Evolutionary conservation across 2,329 filamentous ascomycete genomes (phyloP).

Genomic region (Colletotrichum tropicale): DNA sequence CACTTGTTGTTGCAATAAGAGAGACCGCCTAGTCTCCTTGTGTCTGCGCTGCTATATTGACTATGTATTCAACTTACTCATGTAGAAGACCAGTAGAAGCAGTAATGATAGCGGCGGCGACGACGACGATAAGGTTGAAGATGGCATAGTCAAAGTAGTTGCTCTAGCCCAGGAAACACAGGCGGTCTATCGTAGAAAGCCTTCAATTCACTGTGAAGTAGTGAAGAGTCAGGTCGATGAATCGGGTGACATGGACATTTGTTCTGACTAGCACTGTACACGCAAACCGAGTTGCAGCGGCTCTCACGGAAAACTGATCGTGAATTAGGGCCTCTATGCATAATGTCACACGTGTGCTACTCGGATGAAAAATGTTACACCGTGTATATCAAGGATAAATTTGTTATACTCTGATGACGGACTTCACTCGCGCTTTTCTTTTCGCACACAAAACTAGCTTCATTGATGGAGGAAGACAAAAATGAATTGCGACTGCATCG

Average conservation of each 20-base stretch:
- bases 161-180: no score
- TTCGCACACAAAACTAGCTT: slow-evolving; percentile 1
- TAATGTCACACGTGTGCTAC: background rate
- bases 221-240: background rate
- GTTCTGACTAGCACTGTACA: background rate
- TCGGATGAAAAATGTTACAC: background rate
- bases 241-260: background rate
- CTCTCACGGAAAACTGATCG: background rate
- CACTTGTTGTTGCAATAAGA: background rate
- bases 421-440: background rate
- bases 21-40: no score
- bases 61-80: no score
- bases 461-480: background rate
- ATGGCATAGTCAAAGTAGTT: no score
- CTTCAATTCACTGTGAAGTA: background rate
- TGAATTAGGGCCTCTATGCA: background rate
- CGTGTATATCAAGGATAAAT: background rate
- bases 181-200: background rate
- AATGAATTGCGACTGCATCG: background rate
- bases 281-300: background rate
- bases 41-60: no score
- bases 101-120: no score
- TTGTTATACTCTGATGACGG: background rate
- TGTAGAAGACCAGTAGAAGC: no score
- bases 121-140: no score